A percentile compares a stretch with the other conserved stretches of the same genome.
phyloP scores from a whole-genome alignment of 805 yeast genomes.

The Metschnikowia noctiluminum region DNA sequence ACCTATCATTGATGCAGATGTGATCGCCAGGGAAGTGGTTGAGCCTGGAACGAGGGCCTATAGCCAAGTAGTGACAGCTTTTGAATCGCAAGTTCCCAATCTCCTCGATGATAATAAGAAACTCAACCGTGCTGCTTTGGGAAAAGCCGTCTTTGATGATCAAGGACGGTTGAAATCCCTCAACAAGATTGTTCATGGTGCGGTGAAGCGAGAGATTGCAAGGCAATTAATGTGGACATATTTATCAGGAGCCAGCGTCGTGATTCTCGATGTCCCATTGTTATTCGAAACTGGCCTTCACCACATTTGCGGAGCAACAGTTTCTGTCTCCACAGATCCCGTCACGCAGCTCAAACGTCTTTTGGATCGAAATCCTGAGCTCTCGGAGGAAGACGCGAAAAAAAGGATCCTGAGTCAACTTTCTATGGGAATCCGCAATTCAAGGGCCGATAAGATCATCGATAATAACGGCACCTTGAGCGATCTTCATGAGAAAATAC shows the following conservation, averaged over 20 bases:
- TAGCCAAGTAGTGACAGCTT: constrained; percentile 57
- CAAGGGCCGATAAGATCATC: constrained; percentile 62
- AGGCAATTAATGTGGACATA: constrained; percentile 56
- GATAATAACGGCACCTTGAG: constrained; percentile 48
- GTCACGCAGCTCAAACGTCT: constrained; percentile 63
- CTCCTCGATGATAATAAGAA: constrained; percentile 39
- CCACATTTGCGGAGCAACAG: constrained; percentile 61
- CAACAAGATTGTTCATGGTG: constrained; percentile 85
- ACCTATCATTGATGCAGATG: constrained; percentile 83
- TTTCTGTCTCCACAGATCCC: constrained; percentile 63
- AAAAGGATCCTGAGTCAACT: constrained; percentile 77
- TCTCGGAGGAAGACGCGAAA: constrained; percentile 62
- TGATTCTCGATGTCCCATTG: constrained; percentile 85
- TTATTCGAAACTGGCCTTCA: constrained; percentile 79
- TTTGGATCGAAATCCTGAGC: constrained; percentile 60
- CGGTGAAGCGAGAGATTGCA: constrained; percentile 66
- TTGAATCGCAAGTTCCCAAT: constrained; percentile 52
- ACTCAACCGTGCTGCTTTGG: constrained; percentile 72
- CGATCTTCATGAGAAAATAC: constrained; percentile 23
- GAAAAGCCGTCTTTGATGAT: constrained; percentile 73
- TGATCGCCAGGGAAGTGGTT: constrained; percentile 82
- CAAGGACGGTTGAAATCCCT: constrained; percentile 53
- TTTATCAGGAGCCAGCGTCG: constrained; percentile 53
- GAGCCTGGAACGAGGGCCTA: constrained; percentile 77
- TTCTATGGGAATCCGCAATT: constrained; percentile 54